Conservation (phyloP, 225 moss, liverwort and hornwort species). For the Pseudoscleropodium purum region DNA sequence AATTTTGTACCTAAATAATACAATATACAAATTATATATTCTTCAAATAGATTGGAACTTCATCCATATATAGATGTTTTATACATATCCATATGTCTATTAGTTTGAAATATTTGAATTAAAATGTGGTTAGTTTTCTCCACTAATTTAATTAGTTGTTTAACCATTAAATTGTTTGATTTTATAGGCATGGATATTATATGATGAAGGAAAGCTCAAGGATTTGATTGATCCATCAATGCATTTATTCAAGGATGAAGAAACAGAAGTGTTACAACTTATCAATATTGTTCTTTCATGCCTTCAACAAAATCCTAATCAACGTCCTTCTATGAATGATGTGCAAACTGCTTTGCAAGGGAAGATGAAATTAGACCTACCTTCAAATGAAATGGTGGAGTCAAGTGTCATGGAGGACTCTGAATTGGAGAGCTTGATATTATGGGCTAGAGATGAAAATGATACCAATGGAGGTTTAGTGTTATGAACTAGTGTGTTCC, state of each 20-base stretch:
- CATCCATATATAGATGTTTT: no score
- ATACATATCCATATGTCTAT: no score
- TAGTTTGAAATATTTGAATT: background rate
- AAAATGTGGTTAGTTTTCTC: fast-evolving
- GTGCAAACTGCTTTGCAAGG: background rate
- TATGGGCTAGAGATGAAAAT: no score
- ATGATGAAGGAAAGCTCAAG: background rate
- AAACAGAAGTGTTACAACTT: background rate
- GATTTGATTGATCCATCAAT: constrained; percentile 6
- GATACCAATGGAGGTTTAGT: background rate
- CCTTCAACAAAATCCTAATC: background rate
- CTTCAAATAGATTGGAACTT: background rate
- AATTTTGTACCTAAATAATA: background rate
- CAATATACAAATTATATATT: no score
- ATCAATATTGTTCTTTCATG: background rate
- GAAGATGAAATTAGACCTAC: background rate
- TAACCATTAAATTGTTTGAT: background rate
- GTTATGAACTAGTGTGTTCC: no score
- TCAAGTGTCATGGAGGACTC: background rate
- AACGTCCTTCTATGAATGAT: background rate
- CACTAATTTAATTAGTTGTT: fast-evolving
- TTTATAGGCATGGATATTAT: background rate
- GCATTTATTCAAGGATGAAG: background rate
- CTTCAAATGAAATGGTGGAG: background rate
- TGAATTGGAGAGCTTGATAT: background rate